These are phyloP conservation scores for Prunus persica DNA, from an alignment of 306 rosid species.

Conservation along the genomic window DNA sequence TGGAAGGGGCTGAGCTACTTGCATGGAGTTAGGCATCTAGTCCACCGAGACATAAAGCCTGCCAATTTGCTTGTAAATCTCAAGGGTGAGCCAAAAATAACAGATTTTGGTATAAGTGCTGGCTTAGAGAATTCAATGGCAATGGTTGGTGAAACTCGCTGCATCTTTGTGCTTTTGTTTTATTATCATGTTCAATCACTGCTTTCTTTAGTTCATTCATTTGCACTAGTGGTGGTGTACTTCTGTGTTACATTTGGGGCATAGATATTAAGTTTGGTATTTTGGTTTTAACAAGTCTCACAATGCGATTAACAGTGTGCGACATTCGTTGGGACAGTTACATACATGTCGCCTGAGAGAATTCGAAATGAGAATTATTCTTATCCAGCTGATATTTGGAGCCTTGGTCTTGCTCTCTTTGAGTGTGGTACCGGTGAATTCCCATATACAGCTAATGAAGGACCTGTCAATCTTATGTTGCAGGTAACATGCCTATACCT, in stretches of 20 bases:
- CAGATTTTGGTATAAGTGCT: conserved; percentile 97
- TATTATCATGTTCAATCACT: neutral
- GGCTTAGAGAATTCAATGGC: conserved; percentile 97
- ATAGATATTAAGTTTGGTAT: neutral
- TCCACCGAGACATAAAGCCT: conserved; percentile 97
- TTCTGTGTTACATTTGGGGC: neutral
- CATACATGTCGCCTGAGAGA: conserved; percentile 98
- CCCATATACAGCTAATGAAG: conserved; percentile 87
- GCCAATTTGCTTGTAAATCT: conserved; percentile 92
- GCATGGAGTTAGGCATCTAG: conserved; percentile 88
- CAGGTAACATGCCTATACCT: conserved; percentile 56
- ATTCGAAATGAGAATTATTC: conserved; percentile 92
- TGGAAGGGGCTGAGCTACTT: conserved; percentile 85
- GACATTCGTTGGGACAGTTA: conserved; percentile 94
- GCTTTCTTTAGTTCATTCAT: neutral
- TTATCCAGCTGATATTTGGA: conserved; percentile 98
- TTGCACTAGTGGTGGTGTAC: neutral
- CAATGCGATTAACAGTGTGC: conserved; percentile 65
- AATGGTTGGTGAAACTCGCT: conserved; percentile 55
- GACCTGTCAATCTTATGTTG: conserved; percentile 95
- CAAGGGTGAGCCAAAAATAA: conserved; percentile 92
- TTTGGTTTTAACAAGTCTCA: neutral
- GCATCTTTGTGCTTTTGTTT: neutral
- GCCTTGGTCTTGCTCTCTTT: conserved; percentile 94
- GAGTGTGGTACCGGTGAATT: conserved; percentile 99